These are phyloP conservation scores for Singerocomus inundabilis DNA, from an alignment of 1,284 basidiomycete species.

Conservation along the genomic window DNA sequence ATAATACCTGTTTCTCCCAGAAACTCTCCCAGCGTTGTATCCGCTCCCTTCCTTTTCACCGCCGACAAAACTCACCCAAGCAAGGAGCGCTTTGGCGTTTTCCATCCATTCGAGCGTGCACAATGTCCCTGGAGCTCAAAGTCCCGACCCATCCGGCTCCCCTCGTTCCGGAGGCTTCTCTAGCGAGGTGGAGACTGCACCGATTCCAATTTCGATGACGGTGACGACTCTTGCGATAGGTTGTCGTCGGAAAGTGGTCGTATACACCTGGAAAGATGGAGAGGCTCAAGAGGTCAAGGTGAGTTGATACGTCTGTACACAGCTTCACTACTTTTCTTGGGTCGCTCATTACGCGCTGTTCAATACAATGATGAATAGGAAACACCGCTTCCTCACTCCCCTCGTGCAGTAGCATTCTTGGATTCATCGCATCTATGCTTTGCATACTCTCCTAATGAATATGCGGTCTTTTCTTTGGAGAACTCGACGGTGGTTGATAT, in stretches of 20 bases:
- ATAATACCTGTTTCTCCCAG: slow-evolving; percentile 37
- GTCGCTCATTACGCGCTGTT: slow-evolving; percentile 1
- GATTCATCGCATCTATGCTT: slow-evolving; percentile 65
- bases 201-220: slow-evolving; percentile 47
- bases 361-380: slow-evolving; percentile 49
- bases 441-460: slow-evolving; percentile 74
- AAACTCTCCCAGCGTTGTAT: slow-evolving; percentile 59
- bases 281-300: slow-evolving; percentile 77
- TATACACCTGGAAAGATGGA: slow-evolving; percentile 87
- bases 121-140: slow-evolving; percentile 13
- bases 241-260: slow-evolving; percentile 79
- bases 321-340: neutral
- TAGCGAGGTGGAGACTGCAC: slow-evolving; percentile 36
- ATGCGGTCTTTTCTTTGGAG: slow-evolving; percentile 70
- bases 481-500: slow-evolving; percentile 61
- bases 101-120: slow-evolving; percentile 66
- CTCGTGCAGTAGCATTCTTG: slow-evolving; percentile 71
- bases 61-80: slow-evolving; percentile 68
- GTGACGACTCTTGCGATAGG: slow-evolving; percentile 84
- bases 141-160: slow-evolving; percentile 1
- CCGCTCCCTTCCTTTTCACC: slow-evolving; percentile 66
- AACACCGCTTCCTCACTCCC: slow-evolving; percentile 79
- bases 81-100: slow-evolving; percentile 81
- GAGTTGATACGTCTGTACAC: slow-evolving; percentile 15
- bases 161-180: slow-evolving; percentile 16